Conservation (phyloP, 768 basidiomycete genomes). For the Boletus vinaceobasis region DNA sequence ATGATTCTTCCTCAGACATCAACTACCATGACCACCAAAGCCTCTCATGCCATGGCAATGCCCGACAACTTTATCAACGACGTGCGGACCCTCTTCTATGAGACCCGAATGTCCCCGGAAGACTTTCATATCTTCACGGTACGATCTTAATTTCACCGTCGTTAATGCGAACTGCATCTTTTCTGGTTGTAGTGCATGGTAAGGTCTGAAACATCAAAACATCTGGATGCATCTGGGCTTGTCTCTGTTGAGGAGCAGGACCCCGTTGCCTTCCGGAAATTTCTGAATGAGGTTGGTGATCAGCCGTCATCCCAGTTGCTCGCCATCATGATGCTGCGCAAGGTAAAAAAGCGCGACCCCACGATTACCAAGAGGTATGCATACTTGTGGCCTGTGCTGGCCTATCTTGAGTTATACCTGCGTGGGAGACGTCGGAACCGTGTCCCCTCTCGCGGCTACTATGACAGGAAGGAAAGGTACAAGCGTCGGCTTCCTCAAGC, state of each 20-base stretch:
- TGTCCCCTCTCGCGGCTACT: too few relatives aligned
- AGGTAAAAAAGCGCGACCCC: conserved; percentile 13
- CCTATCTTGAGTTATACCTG: conserved; percentile 15
- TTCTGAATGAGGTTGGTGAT: conserved; percentile 15
- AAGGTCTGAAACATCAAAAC: not conserved
- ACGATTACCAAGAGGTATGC: conserved; percentile 13
- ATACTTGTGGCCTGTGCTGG: conserved; percentile 12
- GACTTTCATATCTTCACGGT: conserved; percentile 6
- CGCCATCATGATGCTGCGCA: not conserved
- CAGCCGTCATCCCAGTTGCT: not conserved
- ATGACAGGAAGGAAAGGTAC: too few relatives aligned
- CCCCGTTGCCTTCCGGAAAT: not conserved
- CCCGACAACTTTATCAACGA: not conserved
- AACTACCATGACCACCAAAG: conserved; percentile 1
- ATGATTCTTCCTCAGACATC: not conserved
- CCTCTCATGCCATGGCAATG: conserved; percentile 2
- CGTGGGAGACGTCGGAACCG: not conserved
- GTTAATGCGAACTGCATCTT: not conserved
- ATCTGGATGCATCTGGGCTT: not conserved
- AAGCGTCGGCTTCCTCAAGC: not conserved
- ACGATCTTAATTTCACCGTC: not conserved
- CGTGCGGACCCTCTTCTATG: not conserved
- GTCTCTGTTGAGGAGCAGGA: conserved; percentile 13
- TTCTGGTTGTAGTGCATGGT: conserved; percentile 2
- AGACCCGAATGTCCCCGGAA: not conserved